Conservation (phyloP, 2,329 filamentous ascomycete genomes). For the Talaromyces verruculosus region DNA sequence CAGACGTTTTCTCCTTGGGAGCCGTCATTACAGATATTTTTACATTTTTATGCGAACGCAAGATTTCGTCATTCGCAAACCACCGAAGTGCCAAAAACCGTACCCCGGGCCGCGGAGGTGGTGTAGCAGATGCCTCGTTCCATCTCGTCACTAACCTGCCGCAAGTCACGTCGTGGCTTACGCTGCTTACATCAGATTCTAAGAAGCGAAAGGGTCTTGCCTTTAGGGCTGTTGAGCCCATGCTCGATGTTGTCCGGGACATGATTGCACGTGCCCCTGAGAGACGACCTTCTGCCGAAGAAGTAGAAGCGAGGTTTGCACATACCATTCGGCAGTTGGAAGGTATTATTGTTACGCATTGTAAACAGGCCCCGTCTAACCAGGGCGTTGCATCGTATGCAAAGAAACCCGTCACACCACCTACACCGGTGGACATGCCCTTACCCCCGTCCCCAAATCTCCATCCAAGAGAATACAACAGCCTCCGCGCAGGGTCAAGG, state of each 20-base stretch:
- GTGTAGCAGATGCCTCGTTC: constrained; percentile 58
- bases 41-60: constrained; percentile 59
- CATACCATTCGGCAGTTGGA: constrained; percentile 27
- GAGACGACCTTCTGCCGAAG: constrained; percentile 33
- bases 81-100: constrained; percentile 57
- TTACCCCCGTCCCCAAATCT: constrained; percentile 11
- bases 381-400: background rate
- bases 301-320: constrained; percentile 32
- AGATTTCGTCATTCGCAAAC: constrained; percentile 55
- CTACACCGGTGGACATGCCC: background rate
- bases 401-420: background rate
- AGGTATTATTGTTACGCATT: constrained; percentile 22
- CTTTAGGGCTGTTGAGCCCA: constrained; percentile 40
- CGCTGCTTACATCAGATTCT: constrained; percentile 50
- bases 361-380: constrained; percentile 9
- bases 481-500: background rate
- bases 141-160: constrained; percentile 53
- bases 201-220: constrained; percentile 42
- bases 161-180: constrained; percentile 59
- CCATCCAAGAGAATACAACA: background rate
- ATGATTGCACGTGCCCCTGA: constrained; percentile 40
- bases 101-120: constrained; percentile 48
- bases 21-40: constrained; percentile 61
- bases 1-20: constrained; percentile 61
- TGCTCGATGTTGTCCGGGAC: constrained; percentile 39